Evolutionary conservation across 106 monocot species (phyloP), one percentile per base, ranked within the genome.

Genomic region (Chionographis japonica): DNA sequence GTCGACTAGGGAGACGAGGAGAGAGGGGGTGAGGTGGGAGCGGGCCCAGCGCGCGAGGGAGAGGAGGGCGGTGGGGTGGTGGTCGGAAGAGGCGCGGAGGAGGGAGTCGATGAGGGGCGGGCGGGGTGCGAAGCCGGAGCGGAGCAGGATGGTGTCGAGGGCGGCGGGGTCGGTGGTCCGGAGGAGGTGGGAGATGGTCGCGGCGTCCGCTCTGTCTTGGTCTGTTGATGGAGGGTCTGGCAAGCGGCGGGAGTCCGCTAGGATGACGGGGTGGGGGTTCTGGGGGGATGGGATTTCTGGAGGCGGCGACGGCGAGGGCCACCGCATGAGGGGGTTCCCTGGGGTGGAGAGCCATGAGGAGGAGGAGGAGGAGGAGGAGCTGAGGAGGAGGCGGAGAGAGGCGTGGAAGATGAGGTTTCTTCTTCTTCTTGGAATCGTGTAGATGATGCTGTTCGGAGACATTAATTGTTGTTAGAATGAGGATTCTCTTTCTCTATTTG

Each of bases 251-350:
- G 27, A 27, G 27, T 27, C 27, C 27, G 27, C 27, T 27, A 27
- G 27, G 27, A 27, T 27, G 27, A 27, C 27, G 4, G 40, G 63
- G 39, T 3, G 56, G 37, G 20, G 39, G 12, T 3, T 12, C 27
- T 12, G 35, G 49, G 8, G 6, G 62, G 61, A 12, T 42, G 38
- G 12, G 14, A 39, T 54, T 8, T 4, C 12, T 53, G 50, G 51
- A 5, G 51, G 57, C 52, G 35, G 8, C 15, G 38, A 50, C 0
- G 39, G 40, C 18, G 60, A 40, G 8, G 80, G 72, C 71, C 75
- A 69, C 36, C 37, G 73, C 43, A 80, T 18, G 59, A 78, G 62
- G 15, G 85, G 70, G 19, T 81, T 76, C 2, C 74, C 70, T 14
- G 72, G 68, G 16, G 57, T 12, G 49, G 67, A 72, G 40, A 68